phyloP scores from a whole-genome alignment of 306 rosid genomes.

The Sindora glabra region DNA sequence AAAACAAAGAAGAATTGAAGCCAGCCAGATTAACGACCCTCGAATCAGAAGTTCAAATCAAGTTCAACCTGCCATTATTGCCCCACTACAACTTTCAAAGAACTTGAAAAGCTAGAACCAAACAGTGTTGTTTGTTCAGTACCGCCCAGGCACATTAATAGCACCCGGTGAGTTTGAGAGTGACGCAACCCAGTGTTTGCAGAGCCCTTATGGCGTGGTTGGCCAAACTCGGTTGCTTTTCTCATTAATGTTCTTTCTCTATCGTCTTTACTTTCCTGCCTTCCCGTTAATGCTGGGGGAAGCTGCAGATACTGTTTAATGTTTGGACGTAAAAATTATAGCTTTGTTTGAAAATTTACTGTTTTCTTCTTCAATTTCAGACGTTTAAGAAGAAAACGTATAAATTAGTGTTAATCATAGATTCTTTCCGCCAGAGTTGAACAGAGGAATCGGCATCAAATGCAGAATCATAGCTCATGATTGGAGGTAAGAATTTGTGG shows the following conservation, averaged over 20 bases:
- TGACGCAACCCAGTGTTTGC: background rate
- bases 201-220: no score
- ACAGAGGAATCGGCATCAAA: no score
- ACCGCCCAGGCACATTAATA: constrained; percentile 31
- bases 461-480: constrained; percentile 27
- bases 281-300: no score
- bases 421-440: no score
- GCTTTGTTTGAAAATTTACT: no score
- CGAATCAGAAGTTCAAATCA: no score
- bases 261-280: background rate
- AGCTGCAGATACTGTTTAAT: constrained; percentile 6
- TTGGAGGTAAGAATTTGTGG: constrained; percentile 28
- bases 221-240: constrained; percentile 1
- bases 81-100: background rate
- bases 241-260: constrained; percentile 14
- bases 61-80: constrained; percentile 3
- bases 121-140: no score
- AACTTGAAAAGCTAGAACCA: background rate
- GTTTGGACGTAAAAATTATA: background rate
- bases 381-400: no score
- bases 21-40: no score
- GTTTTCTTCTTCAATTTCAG: no score
- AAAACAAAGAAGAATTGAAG: background rate
- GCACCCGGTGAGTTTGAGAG: constrained; percentile 38
- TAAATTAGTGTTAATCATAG: no score